Evolutionary conservation across 495 filamentous ascomycete genomes (phyloP).

Genomic region (Tricharina praecox): DNA sequence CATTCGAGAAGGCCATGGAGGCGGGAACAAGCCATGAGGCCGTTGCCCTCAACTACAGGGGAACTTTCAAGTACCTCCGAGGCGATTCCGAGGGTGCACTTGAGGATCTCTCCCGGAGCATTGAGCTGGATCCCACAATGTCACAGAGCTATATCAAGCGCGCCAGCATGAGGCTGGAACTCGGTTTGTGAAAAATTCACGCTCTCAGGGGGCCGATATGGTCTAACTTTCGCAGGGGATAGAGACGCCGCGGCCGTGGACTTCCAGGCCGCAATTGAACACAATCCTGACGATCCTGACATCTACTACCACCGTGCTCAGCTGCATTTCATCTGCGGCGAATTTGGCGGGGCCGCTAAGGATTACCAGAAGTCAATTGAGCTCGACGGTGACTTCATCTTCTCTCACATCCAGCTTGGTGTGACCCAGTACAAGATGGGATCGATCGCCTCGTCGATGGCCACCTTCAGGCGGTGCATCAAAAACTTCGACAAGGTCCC

Average conservation of each 20-base stretch:
- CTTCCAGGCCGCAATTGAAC: constrained; percentile 66
- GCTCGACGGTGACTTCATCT: constrained; percentile 87
- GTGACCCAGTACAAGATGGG: constrained; percentile 99
- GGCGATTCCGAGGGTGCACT: constrained; percentile 74
- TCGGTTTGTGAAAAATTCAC: constrained; percentile 47
- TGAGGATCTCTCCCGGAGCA: constrained; percentile 71
- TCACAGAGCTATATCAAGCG: constrained; percentile 98
- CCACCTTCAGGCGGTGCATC: constrained; percentile 88
- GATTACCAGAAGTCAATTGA: constrained; percentile 99
- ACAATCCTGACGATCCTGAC: constrained; percentile 82
- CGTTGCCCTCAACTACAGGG: constrained; percentile 85
- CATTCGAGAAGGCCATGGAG: constrained; percentile 79
- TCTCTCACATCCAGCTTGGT: constrained; percentile 97
- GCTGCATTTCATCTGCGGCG: constrained; percentile 90
- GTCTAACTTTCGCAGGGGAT: constrained; percentile 41
- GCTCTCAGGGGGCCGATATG: not conserved
- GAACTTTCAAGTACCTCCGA: constrained; percentile 82
- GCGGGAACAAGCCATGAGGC: constrained; percentile 64
- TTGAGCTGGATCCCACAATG: constrained; percentile 69
- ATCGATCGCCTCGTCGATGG: constrained; percentile 92
- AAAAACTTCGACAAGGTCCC: constrained; percentile 96
- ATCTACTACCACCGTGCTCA: constrained; percentile 99
- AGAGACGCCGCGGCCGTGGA: constrained; percentile 74
- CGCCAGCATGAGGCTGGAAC: constrained; percentile 92
- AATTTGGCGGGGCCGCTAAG: constrained; percentile 84